phyloP scores from a whole-genome alignment of 768 basidiomycete genomes.

The Lentinus tigrinus region DNA sequence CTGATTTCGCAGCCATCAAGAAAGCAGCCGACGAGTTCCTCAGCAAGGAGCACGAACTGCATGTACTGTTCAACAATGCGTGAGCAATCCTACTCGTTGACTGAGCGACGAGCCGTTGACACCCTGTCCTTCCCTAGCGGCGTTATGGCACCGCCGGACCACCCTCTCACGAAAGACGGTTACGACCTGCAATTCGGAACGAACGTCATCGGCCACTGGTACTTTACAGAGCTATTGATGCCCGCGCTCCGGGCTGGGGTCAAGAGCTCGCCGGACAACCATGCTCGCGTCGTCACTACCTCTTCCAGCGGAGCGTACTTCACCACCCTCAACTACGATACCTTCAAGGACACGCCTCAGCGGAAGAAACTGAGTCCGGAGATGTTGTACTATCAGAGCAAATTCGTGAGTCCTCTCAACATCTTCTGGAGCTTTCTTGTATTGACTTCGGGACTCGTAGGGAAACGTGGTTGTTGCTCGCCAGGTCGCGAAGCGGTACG shows the following conservation, averaged over 20 bases:
- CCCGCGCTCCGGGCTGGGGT: conserved; percentile 43
- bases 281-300: conserved; percentile 47
- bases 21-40: conserved; percentile 37
- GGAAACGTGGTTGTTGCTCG: conserved; percentile 44
- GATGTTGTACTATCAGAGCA: conserved; percentile 35
- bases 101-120: too few species aligned
- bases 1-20: conserved; percentile 36
- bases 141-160: conserved; percentile 44
- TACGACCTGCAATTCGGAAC: conserved; percentile 57
- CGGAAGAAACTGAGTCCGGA: conserved; percentile 16
- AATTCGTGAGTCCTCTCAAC: conserved; percentile 41
- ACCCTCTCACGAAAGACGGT: conserved; percentile 42
- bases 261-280: conserved; percentile 40
- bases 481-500: conserved; percentile 48
- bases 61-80: conserved; percentile 56
- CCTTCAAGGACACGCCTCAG: conserved; percentile 29
- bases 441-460: conserved; percentile 23
- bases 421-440: background rate
- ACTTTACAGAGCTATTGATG: conserved; percentile 42
- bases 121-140: conserved; percentile 34
- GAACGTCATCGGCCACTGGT: conserved; percentile 46
- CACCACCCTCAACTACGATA: conserved; percentile 37
- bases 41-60: conserved; percentile 45
- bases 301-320: conserved; percentile 41
- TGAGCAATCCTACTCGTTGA: conserved; percentile 24